Conservation (phyloP, 495 filamentous ascomycete genomes). For the Aspergillus funiculosus region DNA sequence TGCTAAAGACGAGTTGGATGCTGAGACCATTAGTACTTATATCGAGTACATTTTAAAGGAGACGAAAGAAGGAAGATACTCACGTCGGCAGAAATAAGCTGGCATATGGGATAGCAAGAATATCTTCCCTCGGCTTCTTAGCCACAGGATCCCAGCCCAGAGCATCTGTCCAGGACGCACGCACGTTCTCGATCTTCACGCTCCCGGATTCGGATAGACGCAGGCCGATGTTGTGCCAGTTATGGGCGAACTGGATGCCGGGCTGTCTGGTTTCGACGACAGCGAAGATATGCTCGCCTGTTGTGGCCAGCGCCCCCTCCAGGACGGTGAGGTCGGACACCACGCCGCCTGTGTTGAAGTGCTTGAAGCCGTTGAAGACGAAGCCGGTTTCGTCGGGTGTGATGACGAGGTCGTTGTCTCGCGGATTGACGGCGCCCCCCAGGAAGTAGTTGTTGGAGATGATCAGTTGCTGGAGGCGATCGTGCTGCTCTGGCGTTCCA, state of each 20-base stretch:
- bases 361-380: slow-evolving; percentile 53
- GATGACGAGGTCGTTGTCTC: slow-evolving; percentile 53
- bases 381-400: slow-evolving; percentile 45
- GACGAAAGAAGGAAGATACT: slow-evolving; percentile 12
- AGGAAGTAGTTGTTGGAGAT: slow-evolving; percentile 56
- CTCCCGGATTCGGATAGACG: slow-evolving; percentile 55
- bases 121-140: slow-evolving; percentile 39
- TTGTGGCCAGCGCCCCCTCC: slow-evolving; percentile 51
- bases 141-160: slow-evolving; percentile 47
- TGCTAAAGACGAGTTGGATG: slow-evolving; percentile 57
- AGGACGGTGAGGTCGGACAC: slow-evolving; percentile 58
- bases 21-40: slow-evolving; percentile 11
- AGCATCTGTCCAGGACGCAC: slow-evolving; percentile 51
- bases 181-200: slow-evolving; percentile 51
- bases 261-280: slow-evolving; percentile 47
- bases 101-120: slow-evolving; percentile 45
- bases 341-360: slow-evolving; percentile 59
- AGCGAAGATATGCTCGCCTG: slow-evolving; percentile 54
- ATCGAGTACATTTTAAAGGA: no score
- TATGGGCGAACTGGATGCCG: slow-evolving; percentile 51
- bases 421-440: slow-evolving; percentile 57
- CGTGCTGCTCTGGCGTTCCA: slow-evolving; percentile 49
- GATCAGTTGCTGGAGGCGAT: slow-evolving; percentile 47
- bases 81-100: slow-evolving; percentile 53
- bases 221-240: slow-evolving; percentile 59